Evolutionary conservation across 331 rosid genomes (phyloP), one percentile per base, ranked within the genome.

Genomic region (Prunus yedoensis): DNA sequence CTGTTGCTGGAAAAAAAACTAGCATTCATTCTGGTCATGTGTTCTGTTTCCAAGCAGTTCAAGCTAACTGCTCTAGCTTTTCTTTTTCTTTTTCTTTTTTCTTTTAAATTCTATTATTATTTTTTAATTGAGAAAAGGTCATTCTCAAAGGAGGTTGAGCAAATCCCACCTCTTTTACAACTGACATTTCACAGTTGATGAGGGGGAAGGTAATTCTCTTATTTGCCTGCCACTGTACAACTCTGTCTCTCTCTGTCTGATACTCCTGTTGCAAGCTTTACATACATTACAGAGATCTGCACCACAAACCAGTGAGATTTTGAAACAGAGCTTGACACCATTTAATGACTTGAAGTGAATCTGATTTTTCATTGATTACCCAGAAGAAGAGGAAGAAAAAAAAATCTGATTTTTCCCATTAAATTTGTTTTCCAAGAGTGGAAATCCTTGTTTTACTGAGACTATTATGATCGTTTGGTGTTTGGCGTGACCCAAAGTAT

Each of bases 21-120:
- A 77, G 85, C 83, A 75, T 75, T 87, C 78, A 77, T 85, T 88
- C 83, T 77, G 71, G 86, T 77, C 74, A 81, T 86, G 91, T 87
- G 76, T 75, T 78, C 80, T 81, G 85, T 86, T 83, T 79, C 79
- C 86, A 76, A 82, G 82, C 64, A 71, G 72, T 63, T 74, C 77
- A 58, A 72, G 83, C 83, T 74, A 77, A 79, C 88, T 78, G 84
- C 79, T 87, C 70, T 53, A 75, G 1, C 9, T 57, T 74, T 81
- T 75, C 79, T 81, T 66, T 79, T 77, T 72, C 5, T 1, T 10
- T 65, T 65, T 9, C n/a, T 6, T 20, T 56, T 65, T 21, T 10
- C 8, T 2, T 68, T 23, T 74, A 47, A 62, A 38, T 38, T 6
- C 1, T 38, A 38, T 8, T 7, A 38, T 6, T 35, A 35, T 38